Percentiles rank a stretch among this genome's conserved stretches.
phyloP scores from a whole-genome alignment of 2,329 filamentous ascomycete genomes.

The Fusarium duplospermum region DNA sequence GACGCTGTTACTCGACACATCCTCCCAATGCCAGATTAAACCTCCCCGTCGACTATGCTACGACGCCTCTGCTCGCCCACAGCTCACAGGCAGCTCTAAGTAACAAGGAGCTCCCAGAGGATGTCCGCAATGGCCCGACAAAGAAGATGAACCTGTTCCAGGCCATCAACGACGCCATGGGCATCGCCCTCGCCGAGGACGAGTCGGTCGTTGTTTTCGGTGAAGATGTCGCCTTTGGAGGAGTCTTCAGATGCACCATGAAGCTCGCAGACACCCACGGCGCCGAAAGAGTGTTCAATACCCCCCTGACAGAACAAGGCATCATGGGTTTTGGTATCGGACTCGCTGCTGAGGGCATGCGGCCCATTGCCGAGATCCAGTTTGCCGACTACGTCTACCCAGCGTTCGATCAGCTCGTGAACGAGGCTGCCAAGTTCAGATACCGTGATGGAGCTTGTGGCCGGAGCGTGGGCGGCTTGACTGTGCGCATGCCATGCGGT shows the following conservation, averaged over 20 bases:
- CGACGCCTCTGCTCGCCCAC: conserved; percentile 84
- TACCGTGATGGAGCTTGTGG: conserved; percentile 75
- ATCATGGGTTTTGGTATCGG: conserved; percentile 95
- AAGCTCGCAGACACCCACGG: conserved; percentile 90
- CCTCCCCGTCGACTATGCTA: conserved; percentile 86
- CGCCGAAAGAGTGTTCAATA: conserved; percentile 93
- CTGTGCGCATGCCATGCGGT: conserved; percentile 90
- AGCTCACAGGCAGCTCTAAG: conserved; percentile 77
- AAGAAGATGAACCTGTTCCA: conserved; percentile 95
- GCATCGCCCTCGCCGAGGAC: conserved; percentile 83
- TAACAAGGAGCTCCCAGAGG: conserved; percentile 76
- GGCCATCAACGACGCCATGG: conserved; percentile 89
- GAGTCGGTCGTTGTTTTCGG: conserved; percentile 92
- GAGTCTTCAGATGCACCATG: conserved; percentile 95
- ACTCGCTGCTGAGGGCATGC: conserved; percentile 89
- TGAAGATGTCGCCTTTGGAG: conserved; percentile 96
- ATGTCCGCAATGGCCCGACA: conserved; percentile 75
- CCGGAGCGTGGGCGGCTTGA: conserved; percentile 78
- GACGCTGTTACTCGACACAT: conserved; percentile 64
- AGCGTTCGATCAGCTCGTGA: conserved; percentile 93
- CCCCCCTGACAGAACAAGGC: conserved; percentile 91
- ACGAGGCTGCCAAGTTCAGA: conserved; percentile 89
- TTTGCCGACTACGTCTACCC: conserved; percentile 96
- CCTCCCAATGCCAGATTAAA: conserved; percentile 78
- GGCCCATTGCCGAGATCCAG: conserved; percentile 92